phyloP scores from a whole-genome alignment of 257 asterid genomes.

The Solanum verrucosum region DNA sequence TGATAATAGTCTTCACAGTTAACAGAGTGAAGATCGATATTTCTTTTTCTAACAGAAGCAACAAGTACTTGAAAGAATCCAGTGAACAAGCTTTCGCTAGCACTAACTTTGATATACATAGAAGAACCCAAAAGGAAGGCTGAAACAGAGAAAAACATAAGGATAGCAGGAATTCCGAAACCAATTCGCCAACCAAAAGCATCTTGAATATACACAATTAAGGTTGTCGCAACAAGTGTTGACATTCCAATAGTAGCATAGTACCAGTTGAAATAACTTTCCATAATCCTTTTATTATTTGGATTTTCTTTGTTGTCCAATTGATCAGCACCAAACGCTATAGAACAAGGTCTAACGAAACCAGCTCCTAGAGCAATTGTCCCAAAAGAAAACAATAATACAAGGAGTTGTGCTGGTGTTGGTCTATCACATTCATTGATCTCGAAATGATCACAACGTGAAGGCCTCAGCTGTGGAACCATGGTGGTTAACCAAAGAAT shows the following conservation, averaged over 20 bases:
- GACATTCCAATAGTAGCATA: constrained; percentile 8
- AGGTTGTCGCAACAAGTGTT: constrained; percentile 2
- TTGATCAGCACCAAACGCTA: constrained; percentile 3
- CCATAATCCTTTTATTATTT: neutral
- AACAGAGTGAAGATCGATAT: neutral
- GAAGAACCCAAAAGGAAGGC: constrained; percentile 5
- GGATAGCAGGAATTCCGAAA: constrained; percentile 6
- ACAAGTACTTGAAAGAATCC: constrained; percentile 16
- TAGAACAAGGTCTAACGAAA: constrained; percentile 16
- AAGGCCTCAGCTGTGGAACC: constrained; percentile 4
- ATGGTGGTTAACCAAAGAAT: constrained; percentile 14
- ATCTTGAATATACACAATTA: constrained; percentile 15
- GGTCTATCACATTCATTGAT: neutral
- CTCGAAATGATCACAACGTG: neutral
- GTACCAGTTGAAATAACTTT: constrained; percentile 5
- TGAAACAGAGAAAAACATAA: constrained; percentile 12
- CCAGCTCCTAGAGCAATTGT: constrained; percentile 12
- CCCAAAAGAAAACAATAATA: neutral
- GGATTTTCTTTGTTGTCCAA: neutral
- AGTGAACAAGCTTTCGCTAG: constrained; percentile 7
- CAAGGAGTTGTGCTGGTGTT: neutral
- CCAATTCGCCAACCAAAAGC: constrained; percentile 17
- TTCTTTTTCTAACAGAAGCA: constrained; percentile 10
- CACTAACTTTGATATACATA: constrained; percentile 1
- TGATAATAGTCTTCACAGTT: neutral